Conservation (phyloP, 2,329 filamentous ascomycete species). For the Rhinocladiella similis region DNA sequence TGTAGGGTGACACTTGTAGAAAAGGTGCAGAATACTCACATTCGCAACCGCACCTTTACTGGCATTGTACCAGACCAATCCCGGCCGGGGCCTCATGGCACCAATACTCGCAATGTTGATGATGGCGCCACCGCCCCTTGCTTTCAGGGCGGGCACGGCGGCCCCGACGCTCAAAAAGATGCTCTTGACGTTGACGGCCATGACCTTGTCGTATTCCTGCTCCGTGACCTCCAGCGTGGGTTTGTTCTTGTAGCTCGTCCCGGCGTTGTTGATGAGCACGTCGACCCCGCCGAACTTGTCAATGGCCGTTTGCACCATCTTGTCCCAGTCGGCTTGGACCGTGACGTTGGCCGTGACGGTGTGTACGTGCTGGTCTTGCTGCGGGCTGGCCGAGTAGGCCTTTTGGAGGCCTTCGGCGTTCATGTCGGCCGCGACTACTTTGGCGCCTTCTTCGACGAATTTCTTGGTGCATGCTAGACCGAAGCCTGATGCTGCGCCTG, state of each 20-base stretch:
- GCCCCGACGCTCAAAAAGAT: constrained; percentile 39
- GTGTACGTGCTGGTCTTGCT: neutral
- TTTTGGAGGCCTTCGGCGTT: constrained; percentile 31
- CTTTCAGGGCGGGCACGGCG: constrained; percentile 38
- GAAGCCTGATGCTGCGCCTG: constrained; percentile 45
- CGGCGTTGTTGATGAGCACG: constrained; percentile 28
- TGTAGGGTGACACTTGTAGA: too few species aligned
- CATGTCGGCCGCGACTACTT: constrained; percentile 44
- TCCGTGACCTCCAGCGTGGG: constrained; percentile 41
- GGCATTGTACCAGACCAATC: constrained; percentile 49
- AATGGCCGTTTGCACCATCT: constrained; percentile 23
- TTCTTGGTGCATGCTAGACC: constrained; percentile 42
- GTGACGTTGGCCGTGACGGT: constrained; percentile 14
- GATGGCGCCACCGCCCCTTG: constrained; percentile 44
- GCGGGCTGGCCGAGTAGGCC: constrained; percentile 7
- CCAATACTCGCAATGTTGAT: constrained; percentile 49
- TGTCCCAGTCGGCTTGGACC: constrained; percentile 27
- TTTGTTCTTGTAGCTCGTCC: constrained; percentile 32
- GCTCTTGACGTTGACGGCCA: constrained; percentile 47
- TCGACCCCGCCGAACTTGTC: constrained; percentile 28
- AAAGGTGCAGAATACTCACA: constrained; percentile 31
- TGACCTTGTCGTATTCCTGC: constrained; percentile 45
- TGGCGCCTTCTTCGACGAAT: constrained; percentile 43
- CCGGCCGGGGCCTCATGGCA: constrained; percentile 42
- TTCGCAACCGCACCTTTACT: constrained; percentile 47